Evolutionary conservation across 1,284 basidiomycete genomes (phyloP).

Genomic region (Schizophyllum amplum): DNA sequence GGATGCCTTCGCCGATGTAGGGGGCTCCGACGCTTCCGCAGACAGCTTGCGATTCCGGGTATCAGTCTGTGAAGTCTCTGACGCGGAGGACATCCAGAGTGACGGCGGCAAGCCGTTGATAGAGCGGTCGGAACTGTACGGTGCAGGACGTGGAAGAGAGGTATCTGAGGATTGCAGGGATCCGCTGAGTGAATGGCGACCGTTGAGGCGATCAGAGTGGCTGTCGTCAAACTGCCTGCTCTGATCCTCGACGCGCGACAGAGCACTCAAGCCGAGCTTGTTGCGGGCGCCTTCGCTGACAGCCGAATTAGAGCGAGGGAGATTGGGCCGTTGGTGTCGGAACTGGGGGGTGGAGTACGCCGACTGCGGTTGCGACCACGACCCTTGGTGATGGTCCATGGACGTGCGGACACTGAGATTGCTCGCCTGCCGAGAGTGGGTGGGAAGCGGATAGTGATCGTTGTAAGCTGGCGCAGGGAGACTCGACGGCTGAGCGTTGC

Average conservation of each 20-base stretch:
- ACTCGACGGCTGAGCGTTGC: conserved; percentile 3
- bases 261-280: too few relatives aligned
- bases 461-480: background rate
- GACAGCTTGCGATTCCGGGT: background rate
- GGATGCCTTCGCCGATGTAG: conserved; percentile 23
- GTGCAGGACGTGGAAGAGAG: too few relatives aligned
- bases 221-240: too few relatives aligned
- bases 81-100: conserved; percentile 72
- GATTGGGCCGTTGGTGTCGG: too few relatives aligned
- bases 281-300: too few relatives aligned
- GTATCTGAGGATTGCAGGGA: too few relatives aligned
- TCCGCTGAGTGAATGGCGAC: too few relatives aligned
- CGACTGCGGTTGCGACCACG: too few relatives aligned
- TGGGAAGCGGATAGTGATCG: background rate
- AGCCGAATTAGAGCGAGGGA: too few relatives aligned
- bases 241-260: too few relatives aligned
- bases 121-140: conserved; percentile 33
- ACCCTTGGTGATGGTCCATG: background rate
- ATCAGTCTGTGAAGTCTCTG: conserved; percentile 10
- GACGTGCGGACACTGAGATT: conserved; percentile 6
- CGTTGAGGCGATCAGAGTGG: too few relatives aligned
- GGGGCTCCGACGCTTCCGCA: conserved; percentile 20
- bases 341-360: too few relatives aligned
- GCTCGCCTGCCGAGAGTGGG: conserved; percentile 9
- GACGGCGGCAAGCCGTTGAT: conserved; percentile 57